These are phyloP conservation scores for Microbotryum violaceum DNA, from an alignment of 1,284 basidiomycete genomes.

Conservation along the genomic window DNA sequence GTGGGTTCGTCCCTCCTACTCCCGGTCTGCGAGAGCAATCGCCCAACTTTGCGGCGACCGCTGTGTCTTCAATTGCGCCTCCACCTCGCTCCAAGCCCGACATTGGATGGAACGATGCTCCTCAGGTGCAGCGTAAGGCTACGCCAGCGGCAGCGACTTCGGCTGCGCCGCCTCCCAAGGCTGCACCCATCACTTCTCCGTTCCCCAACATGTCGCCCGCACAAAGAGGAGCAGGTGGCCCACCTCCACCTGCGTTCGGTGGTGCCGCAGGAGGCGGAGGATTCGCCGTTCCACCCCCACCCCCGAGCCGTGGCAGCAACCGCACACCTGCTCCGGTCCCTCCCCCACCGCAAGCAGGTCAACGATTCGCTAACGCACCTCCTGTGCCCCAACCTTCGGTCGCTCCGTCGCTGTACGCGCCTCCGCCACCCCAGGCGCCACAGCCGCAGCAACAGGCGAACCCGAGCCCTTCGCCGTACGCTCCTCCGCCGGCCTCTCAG, in stretches of 20 bases:
- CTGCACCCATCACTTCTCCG: slow-evolving; percentile 70
- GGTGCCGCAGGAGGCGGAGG: slow-evolving; percentile 28
- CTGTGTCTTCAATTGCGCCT: slow-evolving; percentile 38
- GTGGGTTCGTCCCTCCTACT: slow-evolving; percentile 34
- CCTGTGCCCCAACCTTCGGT: slow-evolving; percentile 28
- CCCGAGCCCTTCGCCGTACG: neutral
- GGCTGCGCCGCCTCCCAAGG: slow-evolving; percentile 47
- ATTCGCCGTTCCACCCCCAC: slow-evolving; percentile 37
- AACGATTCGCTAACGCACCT: slow-evolving; percentile 4
- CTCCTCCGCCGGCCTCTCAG: neutral
- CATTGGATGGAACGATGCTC: slow-evolving; percentile 88
- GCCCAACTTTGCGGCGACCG: slow-evolving; percentile 41
- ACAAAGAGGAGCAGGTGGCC: slow-evolving; percentile 2
- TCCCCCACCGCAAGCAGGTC: slow-evolving; percentile 39
- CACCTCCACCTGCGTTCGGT: slow-evolving; percentile 26
- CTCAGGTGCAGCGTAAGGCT: slow-evolving; percentile 47
- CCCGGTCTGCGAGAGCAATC: slow-evolving; percentile 37
- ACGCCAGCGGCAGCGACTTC: slow-evolving; percentile 51
- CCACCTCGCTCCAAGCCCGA: slow-evolving; percentile 47
- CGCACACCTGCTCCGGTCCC: slow-evolving; percentile 30
- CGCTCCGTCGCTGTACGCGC: slow-evolving; percentile 33
- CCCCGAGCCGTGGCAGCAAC: slow-evolving; percentile 32
- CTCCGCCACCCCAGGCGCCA: slow-evolving; percentile 17
- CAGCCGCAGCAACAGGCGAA: slow-evolving; percentile 4
- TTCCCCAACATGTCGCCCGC: slow-evolving; percentile 61